Evolutionary conservation across 2,329 filamentous ascomycete species (phyloP).

Genomic region (Dactylonectria macrodidyma): DNA sequence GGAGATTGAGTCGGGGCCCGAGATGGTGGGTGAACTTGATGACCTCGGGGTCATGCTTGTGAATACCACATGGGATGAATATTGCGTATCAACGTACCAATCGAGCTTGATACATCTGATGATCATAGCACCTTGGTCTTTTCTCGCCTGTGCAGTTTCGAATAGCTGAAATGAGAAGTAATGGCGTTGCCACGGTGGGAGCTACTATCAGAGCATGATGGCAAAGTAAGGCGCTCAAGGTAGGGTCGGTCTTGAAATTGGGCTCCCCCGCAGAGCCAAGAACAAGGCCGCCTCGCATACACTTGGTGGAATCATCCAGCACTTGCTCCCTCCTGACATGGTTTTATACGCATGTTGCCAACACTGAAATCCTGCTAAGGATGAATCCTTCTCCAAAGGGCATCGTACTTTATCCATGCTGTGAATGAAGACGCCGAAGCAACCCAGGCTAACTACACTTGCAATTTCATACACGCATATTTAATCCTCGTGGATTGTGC

Average conservation of each 20-base stretch:
- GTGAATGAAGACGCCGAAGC: too few relatives aligned
- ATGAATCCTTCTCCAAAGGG: too few relatives aligned
- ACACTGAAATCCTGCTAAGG: too few relatives aligned
- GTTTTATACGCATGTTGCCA: too few relatives aligned
- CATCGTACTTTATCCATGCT: too few relatives aligned
- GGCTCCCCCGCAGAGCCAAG: background rate
- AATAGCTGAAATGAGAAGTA: conserved; percentile 13
- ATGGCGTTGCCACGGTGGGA: conserved; percentile 5
- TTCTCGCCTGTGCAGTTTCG: conserved; percentile 8
- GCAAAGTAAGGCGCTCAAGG: conserved; percentile 11
- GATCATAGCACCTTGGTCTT: conserved; percentile 11
- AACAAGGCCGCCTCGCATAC: background rate
- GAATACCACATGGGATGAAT: conserved; percentile 15
- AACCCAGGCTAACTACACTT: too few relatives aligned
- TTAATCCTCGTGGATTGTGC: too few relatives aligned
- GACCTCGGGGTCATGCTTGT: conserved; percentile 15
- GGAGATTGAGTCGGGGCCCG: conserved; percentile 28
- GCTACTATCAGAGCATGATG: conserved; percentile 11
- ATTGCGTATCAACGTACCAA: conserved; percentile 8
- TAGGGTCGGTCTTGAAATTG: conserved; percentile 15
- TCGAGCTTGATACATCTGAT: conserved; percentile 5
- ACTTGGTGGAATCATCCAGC: background rate
- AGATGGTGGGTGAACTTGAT: conserved; percentile 20
- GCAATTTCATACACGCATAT: too few relatives aligned
- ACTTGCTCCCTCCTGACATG: too few relatives aligned